phyloP scores from a whole-genome alignment of 768 basidiomycete species.

The Macrocybe gigantea region DNA sequence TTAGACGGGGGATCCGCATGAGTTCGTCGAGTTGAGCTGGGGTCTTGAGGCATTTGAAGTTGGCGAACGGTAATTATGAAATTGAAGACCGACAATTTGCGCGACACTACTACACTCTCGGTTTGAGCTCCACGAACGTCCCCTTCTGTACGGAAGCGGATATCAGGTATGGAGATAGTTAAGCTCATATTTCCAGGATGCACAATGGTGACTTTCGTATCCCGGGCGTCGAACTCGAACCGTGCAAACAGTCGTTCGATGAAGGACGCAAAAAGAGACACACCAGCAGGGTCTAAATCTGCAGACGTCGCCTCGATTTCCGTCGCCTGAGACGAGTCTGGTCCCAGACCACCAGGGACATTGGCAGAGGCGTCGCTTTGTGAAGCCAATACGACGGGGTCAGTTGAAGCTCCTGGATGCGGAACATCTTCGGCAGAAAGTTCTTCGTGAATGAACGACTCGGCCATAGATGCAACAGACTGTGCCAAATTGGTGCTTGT shows the following conservation, averaged over 20 bases:
- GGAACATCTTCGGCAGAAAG: conserved; percentile 58
- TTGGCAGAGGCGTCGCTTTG: conserved; percentile 28
- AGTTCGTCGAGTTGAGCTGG: too few species aligned
- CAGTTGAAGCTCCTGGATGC: too few species aligned
- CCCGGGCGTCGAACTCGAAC: conserved; percentile 70
- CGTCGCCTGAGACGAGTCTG: conserved; percentile 35
- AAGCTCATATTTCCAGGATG: conserved; percentile 59
- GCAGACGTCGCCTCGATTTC: conserved; percentile 33
- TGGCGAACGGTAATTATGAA: conserved; percentile 47
- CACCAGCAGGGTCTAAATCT: conserved; percentile 64
- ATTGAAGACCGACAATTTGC: conserved; percentile 53
- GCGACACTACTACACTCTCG: conserved; percentile 23
- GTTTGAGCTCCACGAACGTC: neutral
- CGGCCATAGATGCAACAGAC: conserved; percentile 65
- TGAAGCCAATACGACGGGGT: conserved; percentile 14
- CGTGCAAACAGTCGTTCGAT: conserved; percentile 74
- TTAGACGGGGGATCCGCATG: neutral
- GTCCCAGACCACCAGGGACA: conserved; percentile 65
- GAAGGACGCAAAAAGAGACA: conserved; percentile 75
- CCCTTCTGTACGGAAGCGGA: conserved; percentile 50
- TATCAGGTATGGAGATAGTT: conserved; percentile 49
- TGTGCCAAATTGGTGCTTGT: conserved; percentile 49
- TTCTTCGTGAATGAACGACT: conserved; percentile 83
- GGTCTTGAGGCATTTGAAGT: conserved; percentile 19
- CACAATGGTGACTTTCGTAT: conserved; percentile 65